phyloP scores from a whole-genome alignment of 495 filamentous ascomycete genomes.

The Melanomma pulvis-pyrius region DNA sequence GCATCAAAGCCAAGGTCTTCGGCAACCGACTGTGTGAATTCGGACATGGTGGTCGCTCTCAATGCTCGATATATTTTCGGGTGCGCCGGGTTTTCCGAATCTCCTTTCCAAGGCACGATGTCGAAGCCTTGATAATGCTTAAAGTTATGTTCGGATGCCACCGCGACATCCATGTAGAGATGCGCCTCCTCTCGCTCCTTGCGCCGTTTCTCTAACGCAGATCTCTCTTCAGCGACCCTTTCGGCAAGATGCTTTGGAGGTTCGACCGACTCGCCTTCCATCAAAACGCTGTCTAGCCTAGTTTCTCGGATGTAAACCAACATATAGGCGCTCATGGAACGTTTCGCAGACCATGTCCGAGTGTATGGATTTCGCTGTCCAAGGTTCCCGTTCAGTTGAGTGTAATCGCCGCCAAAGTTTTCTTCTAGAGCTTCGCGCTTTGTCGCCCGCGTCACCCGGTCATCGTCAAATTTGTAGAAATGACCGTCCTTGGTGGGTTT shows the following conservation, averaged over 20 bases:
- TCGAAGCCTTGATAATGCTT: constrained; percentile 81
- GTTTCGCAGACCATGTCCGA: constrained; percentile 65
- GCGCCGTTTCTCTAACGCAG: constrained; percentile 66
- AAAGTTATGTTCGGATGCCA: constrained; percentile 79
- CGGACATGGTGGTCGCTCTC: constrained; percentile 69
- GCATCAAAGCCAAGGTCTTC: constrained; percentile 65
- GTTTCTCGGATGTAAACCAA: constrained; percentile 94
- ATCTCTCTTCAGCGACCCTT: constrained; percentile 70
- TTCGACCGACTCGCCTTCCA: constrained; percentile 71
- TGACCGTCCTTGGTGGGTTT: constrained; percentile 88
- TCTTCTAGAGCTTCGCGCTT: constrained; percentile 92
- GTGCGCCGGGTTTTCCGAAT: constrained; percentile 56
- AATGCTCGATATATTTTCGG: constrained; percentile 69
- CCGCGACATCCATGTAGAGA: constrained; percentile 80
- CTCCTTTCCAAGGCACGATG: constrained; percentile 68
- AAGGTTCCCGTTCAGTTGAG: constrained; percentile 58
- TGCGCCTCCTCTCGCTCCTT: constrained; percentile 94
- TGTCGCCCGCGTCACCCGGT: constrained; percentile 90
- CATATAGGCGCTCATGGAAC: constrained; percentile 92
- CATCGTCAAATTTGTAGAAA: constrained; percentile 98
- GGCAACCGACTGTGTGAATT: constrained; percentile 70
- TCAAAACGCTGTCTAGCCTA: constrained; percentile 75
- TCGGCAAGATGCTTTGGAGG: constrained; percentile 73
- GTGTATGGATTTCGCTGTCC: constrained; percentile 69
- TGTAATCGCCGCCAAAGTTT: constrained; percentile 91